Evolutionary conservation across 306 rosid genomes (phyloP).

Genomic region (Abrus precatorius): DNA sequence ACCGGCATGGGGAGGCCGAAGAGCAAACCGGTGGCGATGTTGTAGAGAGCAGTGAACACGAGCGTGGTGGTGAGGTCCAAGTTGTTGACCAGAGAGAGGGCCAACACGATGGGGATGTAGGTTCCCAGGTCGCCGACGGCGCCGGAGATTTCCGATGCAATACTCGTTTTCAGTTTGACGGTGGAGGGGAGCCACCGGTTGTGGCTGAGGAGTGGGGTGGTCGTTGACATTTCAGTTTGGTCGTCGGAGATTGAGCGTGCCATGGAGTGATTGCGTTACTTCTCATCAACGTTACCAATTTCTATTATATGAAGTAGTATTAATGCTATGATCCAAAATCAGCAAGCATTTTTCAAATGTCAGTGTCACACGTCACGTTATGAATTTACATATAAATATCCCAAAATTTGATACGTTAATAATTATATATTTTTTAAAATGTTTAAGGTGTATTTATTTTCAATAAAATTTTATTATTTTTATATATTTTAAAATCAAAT

Average conservation of each 20-base stretch:
- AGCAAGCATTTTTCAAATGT: neutral
- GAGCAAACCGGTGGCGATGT: conserved; percentile 76
- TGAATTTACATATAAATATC: no score
- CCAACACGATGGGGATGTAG: conserved; percentile 78
- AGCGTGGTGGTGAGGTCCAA: conserved; percentile 77
- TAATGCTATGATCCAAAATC: neutral
- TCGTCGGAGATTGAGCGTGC: conserved; percentile 27
- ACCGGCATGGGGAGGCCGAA: conserved; percentile 93
- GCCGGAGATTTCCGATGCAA: conserved; percentile 72
- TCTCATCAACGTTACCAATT: no score
- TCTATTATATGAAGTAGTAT: no score
- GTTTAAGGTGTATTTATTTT: no score
- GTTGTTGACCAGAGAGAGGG: conserved; percentile 69
- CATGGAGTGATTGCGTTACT: neutral
- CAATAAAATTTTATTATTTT: no score
- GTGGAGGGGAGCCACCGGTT: conserved; percentile 58
- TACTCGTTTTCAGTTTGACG: conserved; percentile 61
- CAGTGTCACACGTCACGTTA: no score
- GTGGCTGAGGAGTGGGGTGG: conserved; percentile 45
- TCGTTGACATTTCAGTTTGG: conserved; percentile 2
- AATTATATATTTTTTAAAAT: no score
- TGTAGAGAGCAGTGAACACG: conserved; percentile 78
- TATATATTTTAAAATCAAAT: no score
- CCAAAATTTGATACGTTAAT: no score
- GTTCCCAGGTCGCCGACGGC: conserved; percentile 90